These are phyloP conservation scores for Cylindrotheca closterium DNA, from an alignment of 108 stramenopile genomes.

Conservation along the genomic window DNA sequence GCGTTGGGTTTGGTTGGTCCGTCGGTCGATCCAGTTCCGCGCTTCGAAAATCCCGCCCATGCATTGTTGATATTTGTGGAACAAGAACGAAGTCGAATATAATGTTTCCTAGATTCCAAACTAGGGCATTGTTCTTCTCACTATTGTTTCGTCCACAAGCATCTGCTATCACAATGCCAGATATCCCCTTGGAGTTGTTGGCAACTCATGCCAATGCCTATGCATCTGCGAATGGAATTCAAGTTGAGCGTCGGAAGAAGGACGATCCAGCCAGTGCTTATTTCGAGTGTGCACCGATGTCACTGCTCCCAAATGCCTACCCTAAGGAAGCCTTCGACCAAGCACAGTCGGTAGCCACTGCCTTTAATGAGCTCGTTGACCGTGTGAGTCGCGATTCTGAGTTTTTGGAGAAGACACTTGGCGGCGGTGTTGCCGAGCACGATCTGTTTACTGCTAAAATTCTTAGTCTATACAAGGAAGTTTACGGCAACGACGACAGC, in stretches of 20 bases:
- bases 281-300: slow-evolving; percentile 85
- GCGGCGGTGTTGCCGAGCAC: slow-evolving; percentile 59
- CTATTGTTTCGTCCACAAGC: too few relatives aligned
- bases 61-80: too few relatives aligned
- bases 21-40: too few relatives aligned
- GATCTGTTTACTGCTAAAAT: slow-evolving; percentile 89
- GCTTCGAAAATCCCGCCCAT: too few relatives aligned
- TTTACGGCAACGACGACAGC: slow-evolving; percentile 44
- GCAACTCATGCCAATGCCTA: slow-evolving; percentile 56
- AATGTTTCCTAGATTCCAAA: too few relatives aligned
- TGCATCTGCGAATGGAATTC: slow-evolving; percentile 61
- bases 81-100: too few relatives aligned
- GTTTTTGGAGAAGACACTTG: slow-evolving; percentile 66
- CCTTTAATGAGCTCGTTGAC: slow-evolving; percentile 88
- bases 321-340: slow-evolving; percentile 62
- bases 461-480: slow-evolving; percentile 68
- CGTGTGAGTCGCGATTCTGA: slow-evolving; percentile 76
- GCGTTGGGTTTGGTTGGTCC: too few relatives aligned
- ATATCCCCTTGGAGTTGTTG: slow-evolving; percentile 21
- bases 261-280: slow-evolving; percentile 10
- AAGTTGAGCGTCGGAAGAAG: slow-evolving; percentile 38
- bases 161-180: background rate
- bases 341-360: slow-evolving; percentile 59
- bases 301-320: slow-evolving; percentile 82
- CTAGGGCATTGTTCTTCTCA: too few relatives aligned